These are phyloP conservation scores for Russula vinacea DNA, from an alignment of 768 basidiomycete species.

Conservation along the genomic window DNA sequence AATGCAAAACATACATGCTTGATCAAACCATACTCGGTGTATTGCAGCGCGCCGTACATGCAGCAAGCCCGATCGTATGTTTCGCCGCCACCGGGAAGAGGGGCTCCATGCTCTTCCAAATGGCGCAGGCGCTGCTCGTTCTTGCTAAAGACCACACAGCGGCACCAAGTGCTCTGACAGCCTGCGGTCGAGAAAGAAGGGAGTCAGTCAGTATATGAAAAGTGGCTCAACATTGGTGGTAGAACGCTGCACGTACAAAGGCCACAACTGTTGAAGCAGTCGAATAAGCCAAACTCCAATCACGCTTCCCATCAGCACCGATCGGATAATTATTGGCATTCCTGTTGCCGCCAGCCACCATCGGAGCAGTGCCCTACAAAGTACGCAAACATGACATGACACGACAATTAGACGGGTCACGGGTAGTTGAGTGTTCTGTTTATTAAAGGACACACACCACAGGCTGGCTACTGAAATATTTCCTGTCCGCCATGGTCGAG, in stretches of 20 bases:
- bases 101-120: slow-evolving; percentile 37
- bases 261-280: slow-evolving; percentile 28
- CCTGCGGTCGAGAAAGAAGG: slow-evolving; percentile 30
- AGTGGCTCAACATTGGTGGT: neutral
- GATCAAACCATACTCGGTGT: slow-evolving; percentile 36
- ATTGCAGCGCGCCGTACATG: slow-evolving; percentile 37
- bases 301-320: slow-evolving; percentile 36
- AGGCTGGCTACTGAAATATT: neutral
- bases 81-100: slow-evolving; percentile 42
- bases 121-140: slow-evolving; percentile 43
- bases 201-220: neutral
- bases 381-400: neutral
- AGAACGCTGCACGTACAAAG: neutral
- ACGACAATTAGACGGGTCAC: slow-evolving; percentile 5
- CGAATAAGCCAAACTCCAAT: slow-evolving; percentile 35
- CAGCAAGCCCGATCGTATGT: slow-evolving; percentile 39
- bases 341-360: slow-evolving; percentile 11
- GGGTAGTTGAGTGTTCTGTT: too few relatives aligned
- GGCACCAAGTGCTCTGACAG: slow-evolving; percentile 40
- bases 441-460: neutral
- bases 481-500: too few relatives aligned
- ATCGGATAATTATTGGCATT: slow-evolving; percentile 33
- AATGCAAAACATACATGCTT: slow-evolving; percentile 39
- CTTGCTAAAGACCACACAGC: slow-evolving; percentile 43
- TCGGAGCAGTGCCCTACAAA: slow-evolving; percentile 3